These are phyloP conservation scores for Trichodelitschia bisporula DNA, from an alignment of 495 filamentous ascomycete species.

Conservation along the genomic window DNA sequence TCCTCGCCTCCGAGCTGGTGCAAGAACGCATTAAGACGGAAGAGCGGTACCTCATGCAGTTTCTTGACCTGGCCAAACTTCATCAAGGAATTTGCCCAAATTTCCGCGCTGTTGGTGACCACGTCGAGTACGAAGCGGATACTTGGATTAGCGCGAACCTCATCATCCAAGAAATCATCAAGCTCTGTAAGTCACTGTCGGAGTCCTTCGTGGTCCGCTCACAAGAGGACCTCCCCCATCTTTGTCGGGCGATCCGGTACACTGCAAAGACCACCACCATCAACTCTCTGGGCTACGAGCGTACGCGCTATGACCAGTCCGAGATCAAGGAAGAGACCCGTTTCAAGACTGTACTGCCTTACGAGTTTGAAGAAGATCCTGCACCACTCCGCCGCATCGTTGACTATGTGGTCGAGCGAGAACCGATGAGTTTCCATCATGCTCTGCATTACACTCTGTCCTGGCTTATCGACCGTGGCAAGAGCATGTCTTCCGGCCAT, in stretches of 20 bases:
- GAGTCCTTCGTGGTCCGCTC: slow-evolving; percentile 52
- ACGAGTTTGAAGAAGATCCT: slow-evolving; percentile 40
- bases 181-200: slow-evolving; percentile 64
- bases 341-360: slow-evolving; percentile 53
- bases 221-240: slow-evolving; percentile 26
- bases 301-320: slow-evolving; percentile 59
- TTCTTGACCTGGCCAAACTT: slow-evolving; percentile 82
- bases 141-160: slow-evolving; percentile 93
- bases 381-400: slow-evolving; percentile 35
- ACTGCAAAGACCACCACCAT: slow-evolving; percentile 56
- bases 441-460: slow-evolving; percentile 92
- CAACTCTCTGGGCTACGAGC: slow-evolving; percentile 72
- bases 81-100: slow-evolving; percentile 96
- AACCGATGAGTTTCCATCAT: slow-evolving; percentile 94
- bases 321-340: slow-evolving; percentile 66
- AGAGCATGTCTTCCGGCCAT: slow-evolving; percentile 39
- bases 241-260: slow-evolving; percentile 47
- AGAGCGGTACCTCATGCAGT: slow-evolving; percentile 71
- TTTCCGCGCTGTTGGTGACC: slow-evolving; percentile 69
- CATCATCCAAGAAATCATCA: slow-evolving; percentile 84
- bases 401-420: slow-evolving; percentile 63
- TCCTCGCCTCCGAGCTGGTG: slow-evolving; percentile 68
- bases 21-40: slow-evolving; percentile 61
- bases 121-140: slow-evolving; percentile 95
- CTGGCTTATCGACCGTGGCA: slow-evolving; percentile 82